Evolutionary conservation across 257 asterid genomes (phyloP), one percentile per base, ranked within the genome.

Genomic region (Solanum chmielewskii): DNA sequence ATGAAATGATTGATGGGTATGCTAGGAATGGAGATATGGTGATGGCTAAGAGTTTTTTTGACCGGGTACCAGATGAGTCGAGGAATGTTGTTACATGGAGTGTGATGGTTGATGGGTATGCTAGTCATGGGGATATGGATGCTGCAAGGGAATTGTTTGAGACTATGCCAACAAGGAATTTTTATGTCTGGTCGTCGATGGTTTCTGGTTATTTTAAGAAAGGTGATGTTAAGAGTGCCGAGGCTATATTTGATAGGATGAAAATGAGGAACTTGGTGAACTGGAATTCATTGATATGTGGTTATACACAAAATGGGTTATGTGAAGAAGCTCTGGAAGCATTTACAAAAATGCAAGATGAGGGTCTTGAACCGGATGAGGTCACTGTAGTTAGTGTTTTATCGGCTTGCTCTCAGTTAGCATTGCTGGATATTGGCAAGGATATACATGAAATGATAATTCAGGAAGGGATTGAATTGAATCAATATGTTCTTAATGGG

Each of bases 1-100:
- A 90, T 82, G 94, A 91, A 93, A 94, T 96, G 94, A 93, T 96
- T 70, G 92, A 86, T 64, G 99, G 99, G 87, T 93, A 90, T 66
- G 94, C 93, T 0, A 93, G 90, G 59, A 92, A 84, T 18, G 92
- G 96, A 78, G 92, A 94, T 89, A 62, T 92, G 89, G 87, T 35
- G 21, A 89, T 78, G 93, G 99, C 98, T 20, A 92, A 90, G 90
- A 90, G 86, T n/a, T 88, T 93, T 85, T 96, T 94, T 69, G 88
- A 92, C 37, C 85, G 89, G 16, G 90, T 93, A 45, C 98, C 98
- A 2, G 90, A 85, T 60, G 89, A 86, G 47, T 77, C 93, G 88
- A 94, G 89, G 92, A 93, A 88, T 90, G 99, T 94, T 86, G 97
- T 93, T 33, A 92, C 98, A n/a, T 95, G 96, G 95, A 96, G 98